phyloP scores from a whole-genome alignment of 208 protist species.

The Histomonas meleagridis region DNA sequence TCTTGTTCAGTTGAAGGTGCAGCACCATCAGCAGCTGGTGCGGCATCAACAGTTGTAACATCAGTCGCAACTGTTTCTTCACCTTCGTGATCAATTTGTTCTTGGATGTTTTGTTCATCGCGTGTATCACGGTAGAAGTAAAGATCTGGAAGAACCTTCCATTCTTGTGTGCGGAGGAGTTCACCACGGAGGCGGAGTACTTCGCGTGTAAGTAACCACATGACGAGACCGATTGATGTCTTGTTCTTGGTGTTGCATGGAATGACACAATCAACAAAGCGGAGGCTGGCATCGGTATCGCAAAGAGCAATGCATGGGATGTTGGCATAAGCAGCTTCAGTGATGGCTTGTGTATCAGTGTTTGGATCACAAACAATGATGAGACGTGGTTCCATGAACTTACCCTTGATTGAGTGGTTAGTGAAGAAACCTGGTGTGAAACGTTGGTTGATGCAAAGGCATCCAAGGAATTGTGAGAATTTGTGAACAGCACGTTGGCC shows the following conservation, averaged over 20 bases:
- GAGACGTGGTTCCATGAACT: conserved; percentile 91
- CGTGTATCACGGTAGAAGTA: conserved; percentile 87
- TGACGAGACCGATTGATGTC: conserved; percentile 89
- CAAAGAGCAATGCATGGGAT: conserved; percentile 95
- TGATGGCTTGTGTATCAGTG: conserved; percentile 82
- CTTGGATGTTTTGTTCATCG: neutral
- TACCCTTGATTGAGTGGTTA: conserved; percentile 85
- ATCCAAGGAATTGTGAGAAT: conserved; percentile 80
- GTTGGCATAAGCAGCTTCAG: conserved; percentile 90
- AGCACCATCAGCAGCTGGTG: neutral
- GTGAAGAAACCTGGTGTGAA: conserved; percentile 91
- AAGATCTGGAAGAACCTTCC: conserved; percentile 95
- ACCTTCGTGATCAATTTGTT: neutral
- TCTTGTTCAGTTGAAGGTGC: neutral
- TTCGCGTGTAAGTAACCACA: conserved; percentile 93
- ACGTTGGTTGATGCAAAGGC: conserved; percentile 70
- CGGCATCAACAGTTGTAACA: neutral
- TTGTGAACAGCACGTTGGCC: conserved; percentile 66
- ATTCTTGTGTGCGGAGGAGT: conserved; percentile 71
- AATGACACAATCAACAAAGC: conserved; percentile 78
- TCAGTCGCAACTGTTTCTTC: neutral
- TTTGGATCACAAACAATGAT: conserved; percentile 87
- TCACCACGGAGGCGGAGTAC: conserved; percentile 80
- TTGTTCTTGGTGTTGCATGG: conserved; percentile 60
- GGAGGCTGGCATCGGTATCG: conserved; percentile 84